Percentiles rank a stretch among this genome's conserved stretches.
These are phyloP conservation scores for Plenodomus biglobosus DNA, from an alignment of 2,329 filamentous ascomycete genomes.

Conservation along the genomic window DNA sequence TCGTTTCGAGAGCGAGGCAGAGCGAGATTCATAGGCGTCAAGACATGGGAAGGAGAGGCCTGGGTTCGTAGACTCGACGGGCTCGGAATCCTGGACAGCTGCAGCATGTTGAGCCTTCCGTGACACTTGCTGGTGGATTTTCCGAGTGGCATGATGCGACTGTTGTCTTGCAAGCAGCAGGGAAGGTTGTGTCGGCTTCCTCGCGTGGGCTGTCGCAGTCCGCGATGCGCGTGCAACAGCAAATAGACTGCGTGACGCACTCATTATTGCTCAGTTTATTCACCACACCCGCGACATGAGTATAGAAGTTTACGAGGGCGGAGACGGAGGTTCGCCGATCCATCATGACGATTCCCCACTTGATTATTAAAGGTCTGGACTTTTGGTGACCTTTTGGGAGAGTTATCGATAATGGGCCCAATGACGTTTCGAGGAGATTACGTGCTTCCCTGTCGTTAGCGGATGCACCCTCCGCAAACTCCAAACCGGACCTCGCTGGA, in stretches of 20 bases:
- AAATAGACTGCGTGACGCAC: constrained; percentile 32
- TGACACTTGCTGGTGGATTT: constrained; percentile 34
- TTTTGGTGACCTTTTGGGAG: constrained; percentile 10
- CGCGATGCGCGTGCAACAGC: constrained; percentile 24
- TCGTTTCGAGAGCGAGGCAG: constrained; percentile 71
- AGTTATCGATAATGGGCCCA: constrained; percentile 19
- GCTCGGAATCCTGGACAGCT: constrained; percentile 24
- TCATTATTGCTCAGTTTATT: constrained; percentile 28
- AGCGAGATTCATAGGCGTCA: constrained; percentile 47
- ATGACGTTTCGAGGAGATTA: constrained; percentile 30
- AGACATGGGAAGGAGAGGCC: constrained; percentile 47
- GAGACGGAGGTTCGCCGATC: constrained; percentile 5
- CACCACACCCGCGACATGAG: constrained; percentile 2
- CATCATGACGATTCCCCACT: constrained; percentile 20
- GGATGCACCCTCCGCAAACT: background rate
- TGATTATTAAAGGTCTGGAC: constrained; percentile 17
- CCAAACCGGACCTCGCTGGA: too few relatives aligned
- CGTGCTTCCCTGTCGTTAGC: constrained; percentile 16
- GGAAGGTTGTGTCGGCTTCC: constrained; percentile 9
- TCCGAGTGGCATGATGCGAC: constrained; percentile 24
- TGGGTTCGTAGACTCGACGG: constrained; percentile 39
- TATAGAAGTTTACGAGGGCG: constrained; percentile 8
- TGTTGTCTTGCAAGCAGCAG: constrained; percentile 20
- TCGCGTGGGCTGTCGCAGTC: constrained; percentile 9
- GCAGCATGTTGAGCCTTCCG: constrained; percentile 29